Evolutionary conservation across 1,284 basidiomycete species (phyloP), one percentile per base, ranked within the genome.

Genomic region (Naganishia sp.): DNA sequence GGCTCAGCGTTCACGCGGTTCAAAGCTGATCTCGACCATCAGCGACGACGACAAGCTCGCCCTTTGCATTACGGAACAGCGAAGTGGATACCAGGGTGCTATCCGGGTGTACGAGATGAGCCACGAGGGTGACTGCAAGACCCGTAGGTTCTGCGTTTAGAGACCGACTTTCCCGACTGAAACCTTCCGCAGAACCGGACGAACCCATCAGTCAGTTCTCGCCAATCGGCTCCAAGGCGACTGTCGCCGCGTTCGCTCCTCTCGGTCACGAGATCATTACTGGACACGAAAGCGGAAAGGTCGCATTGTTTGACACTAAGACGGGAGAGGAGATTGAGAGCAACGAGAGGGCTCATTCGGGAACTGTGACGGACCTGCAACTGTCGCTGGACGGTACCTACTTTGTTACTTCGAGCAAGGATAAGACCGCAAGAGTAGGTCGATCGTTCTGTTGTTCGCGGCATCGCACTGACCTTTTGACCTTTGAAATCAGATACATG

Each of bases 371-470:
- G 42, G 96, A 99, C 80, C 82, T 99, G 68, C 96, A 99, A 79
- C 81, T 98, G 73, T 88, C 88, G 73, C 85, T 87, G 33, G 96
- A 99, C 79, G 85, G 90, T 65, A 90, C 92, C 28, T 98, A 98
- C 81, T 96, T 97, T 78, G 85, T 98, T 77, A 99, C 96, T 3
- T 90, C 90, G 74, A 91, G 89, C 81, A 97, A 97, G 82, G 96
- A 99, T 81, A 98, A 99, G 83, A 89, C 88, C 44, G 91, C 96
- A 28, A 87, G 92, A 81, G 91, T 94, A 72, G 66, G 88, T 82
- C 6, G n/a, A 67, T 36, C 16, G 25, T 3, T 1, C 2, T 16
- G 28, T 28, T 9, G n/a, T 56, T 53, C 50, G 11, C 16, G 6
- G 33, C 16, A 31, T 28, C 50, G 31, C 9, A n/a, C 45, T 53